phyloP scores from a whole-genome alignment of 768 basidiomycete genomes.

The Panaeolus cyanescens region DNA sequence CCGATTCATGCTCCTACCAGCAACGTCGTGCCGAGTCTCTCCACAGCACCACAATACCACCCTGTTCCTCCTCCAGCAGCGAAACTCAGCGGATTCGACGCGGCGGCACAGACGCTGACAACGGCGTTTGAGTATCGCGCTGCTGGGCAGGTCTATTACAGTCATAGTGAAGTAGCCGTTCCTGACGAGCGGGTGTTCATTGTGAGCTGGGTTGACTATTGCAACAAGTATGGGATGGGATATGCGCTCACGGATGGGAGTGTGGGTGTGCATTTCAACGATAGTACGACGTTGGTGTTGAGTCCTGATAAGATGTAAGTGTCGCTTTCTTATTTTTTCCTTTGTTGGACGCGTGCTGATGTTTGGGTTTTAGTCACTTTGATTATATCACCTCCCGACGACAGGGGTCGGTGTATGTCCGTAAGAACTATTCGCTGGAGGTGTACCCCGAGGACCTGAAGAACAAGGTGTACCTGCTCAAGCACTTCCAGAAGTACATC shows the following conservation, averaged over 20 bases:
- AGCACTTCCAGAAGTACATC: slow-evolving; percentile 95
- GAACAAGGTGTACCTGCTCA: slow-evolving; percentile 89
- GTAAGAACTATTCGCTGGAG: slow-evolving; percentile 70
- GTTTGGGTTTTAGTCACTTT: slow-evolving; percentile 61
- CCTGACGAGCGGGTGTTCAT: slow-evolving; percentile 85
- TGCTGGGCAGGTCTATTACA: slow-evolving; percentile 63
- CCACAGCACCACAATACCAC: slow-evolving; percentile 3
- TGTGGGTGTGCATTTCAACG: slow-evolving; percentile 96
- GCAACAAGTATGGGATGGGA: slow-evolving; percentile 99
- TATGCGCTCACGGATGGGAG: slow-evolving; percentile 95
- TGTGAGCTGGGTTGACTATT: slow-evolving; percentile 98
- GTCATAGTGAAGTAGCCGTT: slow-evolving; percentile 53
- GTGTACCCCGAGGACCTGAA: slow-evolving; percentile 82
- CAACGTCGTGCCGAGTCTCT: slow-evolving; percentile 4
- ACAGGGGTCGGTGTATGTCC: slow-evolving; percentile 66
- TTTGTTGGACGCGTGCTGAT: slow-evolving; percentile 4
- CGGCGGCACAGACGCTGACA: slow-evolving; percentile 49
- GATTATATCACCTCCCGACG: slow-evolving; percentile 81
- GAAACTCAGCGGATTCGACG: slow-evolving; percentile 65
- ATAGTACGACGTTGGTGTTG: slow-evolving; percentile 85
- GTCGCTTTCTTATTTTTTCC: slow-evolving; percentile 3
- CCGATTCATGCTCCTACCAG: slow-evolving; percentile 8
- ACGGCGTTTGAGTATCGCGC: slow-evolving; percentile 72
- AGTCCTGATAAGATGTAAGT: slow-evolving; percentile 86
- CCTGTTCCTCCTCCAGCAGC: slow-evolving; percentile 12